Percentiles rank a stretch among this genome's conserved stretches.
Evolutionary conservation across 805 yeast genomes (phyloP).

Genomic region (Jamesozyma gamospora): DNA sequence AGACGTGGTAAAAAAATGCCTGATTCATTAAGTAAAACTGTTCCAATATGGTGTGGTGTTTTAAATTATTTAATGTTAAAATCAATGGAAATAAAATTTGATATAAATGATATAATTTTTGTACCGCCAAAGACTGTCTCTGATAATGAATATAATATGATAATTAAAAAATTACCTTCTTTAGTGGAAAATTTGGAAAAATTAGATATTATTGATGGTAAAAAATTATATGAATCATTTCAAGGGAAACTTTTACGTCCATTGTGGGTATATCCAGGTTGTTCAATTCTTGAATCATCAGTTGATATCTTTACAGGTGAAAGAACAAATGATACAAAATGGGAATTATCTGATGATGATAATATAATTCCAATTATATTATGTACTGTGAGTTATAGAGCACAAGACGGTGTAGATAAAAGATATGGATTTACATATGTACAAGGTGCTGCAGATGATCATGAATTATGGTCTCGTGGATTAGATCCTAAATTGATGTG

Average conservation of each 20-base stretch:
- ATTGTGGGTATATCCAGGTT: slow-evolving; percentile 57
- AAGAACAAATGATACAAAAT: slow-evolving; percentile 17
- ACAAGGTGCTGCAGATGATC: slow-evolving; percentile 94
- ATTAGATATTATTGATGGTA: slow-evolving; percentile 33
- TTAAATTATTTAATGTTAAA: slow-evolving; percentile 46
- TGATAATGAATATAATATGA: slow-evolving; percentile 44
- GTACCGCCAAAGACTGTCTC: slow-evolving; percentile 49
- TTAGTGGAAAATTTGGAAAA: slow-evolving; percentile 38
- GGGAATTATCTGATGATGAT: slow-evolving; percentile 27
- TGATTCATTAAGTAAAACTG: slow-evolving; percentile 75
- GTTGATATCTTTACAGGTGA: slow-evolving; percentile 27
- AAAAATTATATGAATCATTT: slow-evolving; percentile 26
- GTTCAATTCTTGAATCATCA: slow-evolving; percentile 14
- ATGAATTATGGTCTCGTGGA: slow-evolving; percentile 68
- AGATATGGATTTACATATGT: slow-evolving; percentile 50
- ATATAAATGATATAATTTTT: slow-evolving; percentile 30
- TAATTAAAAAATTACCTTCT: slow-evolving; percentile 36
- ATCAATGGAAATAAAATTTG: slow-evolving; percentile 5
- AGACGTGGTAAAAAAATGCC: slow-evolving; percentile 79
- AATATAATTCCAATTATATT: slow-evolving; percentile 37
- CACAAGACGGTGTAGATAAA: slow-evolving; percentile 47
- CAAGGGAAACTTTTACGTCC: slow-evolving; percentile 49
- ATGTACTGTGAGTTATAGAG: slow-evolving; percentile 54
- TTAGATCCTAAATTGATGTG: slow-evolving; percentile 51
- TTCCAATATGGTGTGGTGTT: slow-evolving; percentile 89